Base-by-base conservation (phyloP, 305 asterid species). In the Salvia sclarea region DNA sequence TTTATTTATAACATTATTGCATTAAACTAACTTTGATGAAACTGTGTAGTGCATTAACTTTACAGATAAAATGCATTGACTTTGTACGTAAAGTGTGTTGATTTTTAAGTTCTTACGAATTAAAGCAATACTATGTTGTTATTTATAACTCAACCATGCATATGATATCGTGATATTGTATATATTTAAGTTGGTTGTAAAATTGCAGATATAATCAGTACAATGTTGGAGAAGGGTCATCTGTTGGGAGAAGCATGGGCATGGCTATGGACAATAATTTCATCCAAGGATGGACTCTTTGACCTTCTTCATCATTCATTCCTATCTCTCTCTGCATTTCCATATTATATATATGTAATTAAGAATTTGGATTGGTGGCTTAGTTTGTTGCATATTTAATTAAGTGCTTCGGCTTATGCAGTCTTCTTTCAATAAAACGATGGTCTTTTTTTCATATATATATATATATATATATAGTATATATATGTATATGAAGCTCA, bases 231-330 rank as follows among this genome's bases (percentile, higher is more conserved):
- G 95, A 86, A 76, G 95, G 91, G 9, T 74, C 96, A 40, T 84
- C 93, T 24, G 73, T 61, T 50, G 75, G 76, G 41, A 84, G 93
- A 70, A 83, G 75, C 83, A 76, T 84, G 86, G 88, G 75, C 83
- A 76, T 84, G 86, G 88, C 72, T 2, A 48, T 76, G 31, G 95
- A 85, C 69, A 79, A 60, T 49, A 83, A 67, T 58, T 69, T 86
- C 61, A 66, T 86, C 60, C 90, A 86, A 50, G 96, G 92, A 0
- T 90, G 96, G 94, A 76, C 79, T 33, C 91, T 89, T 73, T 87
- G 70, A 80, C 72, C 52, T 47, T 25, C 56, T 55, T 59, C 30
- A 37, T 10, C 14, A 38, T 5, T 11, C 7, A 4, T 37, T 3
- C 25, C 20, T 13, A 20, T 13, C 33, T 38, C 20, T n/a, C n/a